Evolutionary conservation across 2,329 filamentous ascomycete species (phyloP), one percentile per base, ranked within the genome.

Genomic region (Fusarium zealandicum): DNA sequence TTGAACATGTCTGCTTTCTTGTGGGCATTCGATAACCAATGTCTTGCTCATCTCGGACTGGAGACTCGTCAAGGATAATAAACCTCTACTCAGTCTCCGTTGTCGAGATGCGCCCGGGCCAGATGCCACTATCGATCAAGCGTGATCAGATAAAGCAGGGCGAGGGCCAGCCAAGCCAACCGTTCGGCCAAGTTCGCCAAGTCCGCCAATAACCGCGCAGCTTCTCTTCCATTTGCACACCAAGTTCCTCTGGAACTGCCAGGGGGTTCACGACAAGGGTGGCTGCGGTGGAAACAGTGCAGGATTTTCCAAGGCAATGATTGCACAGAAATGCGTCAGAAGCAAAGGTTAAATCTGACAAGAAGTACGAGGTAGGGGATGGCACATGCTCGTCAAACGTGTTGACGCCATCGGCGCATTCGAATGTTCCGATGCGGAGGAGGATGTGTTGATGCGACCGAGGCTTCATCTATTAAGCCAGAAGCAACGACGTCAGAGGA

Each of bases 361-460:
- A 18, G 41, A 16, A 3, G 5, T 14, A 20, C 13, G 44, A 39
- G 27, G 27, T 39, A 39, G 48, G 22, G 22, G 32, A 42, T 28
- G 40, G 38, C 51, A 46, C 30, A 37, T 20, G 43, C 39, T 20
- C 42, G 38, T 30, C 50, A 37, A 37, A 39, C 39, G 32, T 28
- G 9, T 63, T 51, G 51, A 54, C 59, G 59, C 59, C 54, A 63
- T 63, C 51, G 55, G 32, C 50, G 58, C 41, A 51, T 47, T 31
- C 36, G 33, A 56, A 54, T 43, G 39, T 58, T 46, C 42, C 42
- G 39, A 56, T 20, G 38, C 38, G n/a, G 25, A 13, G 3, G 6
- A 14, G 9, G 18, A 20, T 45, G 35, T 54, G 46, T 37, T 58
- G 30, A 12, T 39, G 30, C 27, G 18, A 39, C 39, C 31, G 27